Evolutionary conservation across 169 alveolate genomes (phyloP).

Genomic region (Perkinsus chesapeaki): DNA sequence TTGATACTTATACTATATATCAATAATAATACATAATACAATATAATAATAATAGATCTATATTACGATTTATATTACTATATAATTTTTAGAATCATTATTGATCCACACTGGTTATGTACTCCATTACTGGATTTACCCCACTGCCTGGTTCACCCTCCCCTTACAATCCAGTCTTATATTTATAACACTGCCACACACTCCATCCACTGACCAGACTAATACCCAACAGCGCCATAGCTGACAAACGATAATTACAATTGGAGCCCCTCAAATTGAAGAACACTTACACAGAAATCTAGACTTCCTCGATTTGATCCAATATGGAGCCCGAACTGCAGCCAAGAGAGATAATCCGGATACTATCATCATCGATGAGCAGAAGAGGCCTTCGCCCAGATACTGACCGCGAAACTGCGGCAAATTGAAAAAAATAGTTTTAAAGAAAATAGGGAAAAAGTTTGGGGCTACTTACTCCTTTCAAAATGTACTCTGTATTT

Average conservation of each 20-base stretch:
- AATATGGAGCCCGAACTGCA: not conserved
- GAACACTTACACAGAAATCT: not conserved
- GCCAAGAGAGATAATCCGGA: not conserved
- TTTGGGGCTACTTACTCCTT: not conserved
- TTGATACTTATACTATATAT: too few relatives aligned
- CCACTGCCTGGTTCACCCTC: not conserved
- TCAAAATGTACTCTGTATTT: not conserved
- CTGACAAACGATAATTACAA: not conserved
- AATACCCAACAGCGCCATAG: not conserved
- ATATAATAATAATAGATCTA: too few relatives aligned
- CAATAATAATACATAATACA: too few relatives aligned
- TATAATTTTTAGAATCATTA: too few relatives aligned
- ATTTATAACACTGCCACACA: not conserved
- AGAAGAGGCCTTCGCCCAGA: not conserved
- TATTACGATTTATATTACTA: too few relatives aligned
- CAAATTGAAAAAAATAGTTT: not conserved
- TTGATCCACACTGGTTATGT: too few relatives aligned
- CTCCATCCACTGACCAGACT: not conserved
- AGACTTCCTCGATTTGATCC: not conserved
- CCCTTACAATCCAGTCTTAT: not conserved
- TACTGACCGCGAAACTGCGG: not conserved
- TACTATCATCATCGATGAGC: not conserved
- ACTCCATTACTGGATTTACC: too few relatives aligned
- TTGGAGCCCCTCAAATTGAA: not conserved
- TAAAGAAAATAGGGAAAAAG: not conserved